A percentile compares a stretch with the other conserved stretches of the same genome.
phyloP scores from a whole-genome alignment of 2,329 filamentous ascomycete species.

The Septoria linicola region DNA sequence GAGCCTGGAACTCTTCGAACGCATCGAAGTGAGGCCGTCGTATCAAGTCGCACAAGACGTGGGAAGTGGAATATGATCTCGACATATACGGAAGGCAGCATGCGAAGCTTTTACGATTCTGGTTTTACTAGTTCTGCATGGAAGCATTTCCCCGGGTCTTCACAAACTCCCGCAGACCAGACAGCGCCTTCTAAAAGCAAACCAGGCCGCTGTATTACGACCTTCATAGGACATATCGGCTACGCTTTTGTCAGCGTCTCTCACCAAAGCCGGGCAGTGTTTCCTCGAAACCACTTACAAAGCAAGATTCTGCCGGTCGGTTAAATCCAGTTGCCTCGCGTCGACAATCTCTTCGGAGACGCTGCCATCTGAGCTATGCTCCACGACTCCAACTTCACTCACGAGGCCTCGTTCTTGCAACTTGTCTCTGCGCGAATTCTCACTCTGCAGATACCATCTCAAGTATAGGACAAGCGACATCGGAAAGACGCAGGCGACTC shows the following conservation, averaged over 20 bases:
- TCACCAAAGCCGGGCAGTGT: too few relatives aligned
- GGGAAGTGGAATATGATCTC: too few relatives aligned
- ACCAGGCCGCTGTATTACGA: too few relatives aligned
- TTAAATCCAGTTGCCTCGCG: constrained; percentile 29
- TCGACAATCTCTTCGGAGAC: constrained; percentile 28
- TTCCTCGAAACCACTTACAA: constrained; percentile 13
- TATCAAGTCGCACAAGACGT: too few relatives aligned
- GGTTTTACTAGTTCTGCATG: too few relatives aligned
- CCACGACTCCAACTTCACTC: constrained; percentile 19
- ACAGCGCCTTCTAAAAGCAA: too few relatives aligned
- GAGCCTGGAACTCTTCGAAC: constrained; percentile 5
- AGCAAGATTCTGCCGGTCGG: constrained; percentile 30
- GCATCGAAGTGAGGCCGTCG: constrained; percentile 1
- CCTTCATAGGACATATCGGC: too few relatives aligned
- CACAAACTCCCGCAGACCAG: too few relatives aligned
- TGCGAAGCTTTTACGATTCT: too few relatives aligned
- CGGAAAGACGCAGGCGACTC: constrained; percentile 39
- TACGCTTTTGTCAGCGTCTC: too few relatives aligned
- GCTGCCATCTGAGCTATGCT: constrained; percentile 18
- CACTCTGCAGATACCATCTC: constrained; percentile 42
- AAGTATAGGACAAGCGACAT: constrained; percentile 42
- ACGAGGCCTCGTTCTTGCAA: constrained; percentile 20
- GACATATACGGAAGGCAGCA: too few relatives aligned
- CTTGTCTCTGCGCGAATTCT: constrained; percentile 42
- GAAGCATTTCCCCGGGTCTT: too few relatives aligned